Percentiles rank a stretch among this genome's conserved stretches.
Evolutionary conservation across 2,329 filamentous ascomycete genomes (phyloP).

Genomic region (Monosporascus sp.): DNA sequence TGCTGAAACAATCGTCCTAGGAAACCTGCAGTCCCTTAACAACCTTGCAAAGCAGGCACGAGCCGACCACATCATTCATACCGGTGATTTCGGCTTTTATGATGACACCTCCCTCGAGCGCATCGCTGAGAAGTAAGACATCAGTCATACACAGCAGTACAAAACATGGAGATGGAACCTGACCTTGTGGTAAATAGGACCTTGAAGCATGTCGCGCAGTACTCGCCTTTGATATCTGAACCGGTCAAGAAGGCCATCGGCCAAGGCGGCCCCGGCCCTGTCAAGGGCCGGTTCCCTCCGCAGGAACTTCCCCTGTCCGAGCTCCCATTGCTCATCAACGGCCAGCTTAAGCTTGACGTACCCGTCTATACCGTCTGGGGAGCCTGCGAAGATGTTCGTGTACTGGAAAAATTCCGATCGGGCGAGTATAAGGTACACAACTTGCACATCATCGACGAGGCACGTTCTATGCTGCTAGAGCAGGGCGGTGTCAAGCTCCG

Average conservation of each 20-base stretch:
- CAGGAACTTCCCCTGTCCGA: constrained; percentile 88
- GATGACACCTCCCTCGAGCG: constrained; percentile 92
- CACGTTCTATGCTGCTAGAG: constrained; percentile 90
- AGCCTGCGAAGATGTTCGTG: constrained; percentile 95
- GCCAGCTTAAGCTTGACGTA: constrained; percentile 85
- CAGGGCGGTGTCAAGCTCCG: constrained; percentile 94
- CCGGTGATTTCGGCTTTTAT: constrained; percentile 98
- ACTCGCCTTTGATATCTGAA: constrained; percentile 89
- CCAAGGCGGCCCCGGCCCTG: constrained; percentile 63
- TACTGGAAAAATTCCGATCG: constrained; percentile 94
- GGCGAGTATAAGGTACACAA: constrained; percentile 98
- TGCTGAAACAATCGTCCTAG: constrained; percentile 40
- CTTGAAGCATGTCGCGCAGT: constrained; percentile 96
- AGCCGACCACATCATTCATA: constrained; percentile 97
- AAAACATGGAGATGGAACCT: constrained; percentile 3
- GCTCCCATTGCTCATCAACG: constrained; percentile 80
- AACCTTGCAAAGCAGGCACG: constrained; percentile 91
- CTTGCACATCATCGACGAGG: constrained; percentile 97
- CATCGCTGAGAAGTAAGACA: constrained; percentile 90
- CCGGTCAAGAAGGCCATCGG: constrained; percentile 62
- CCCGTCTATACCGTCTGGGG: constrained; percentile 99
- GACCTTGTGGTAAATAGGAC: constrained; percentile 54
- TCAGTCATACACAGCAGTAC: background rate
- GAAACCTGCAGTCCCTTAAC: constrained; percentile 92
- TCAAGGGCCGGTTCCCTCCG: constrained; percentile 79